A percentile compares a stretch with the other conserved stretches of the same genome.
phyloP scores from a whole-genome alignment of 108 stramenopile genomes.

The Nitzschia sp. region DNA sequence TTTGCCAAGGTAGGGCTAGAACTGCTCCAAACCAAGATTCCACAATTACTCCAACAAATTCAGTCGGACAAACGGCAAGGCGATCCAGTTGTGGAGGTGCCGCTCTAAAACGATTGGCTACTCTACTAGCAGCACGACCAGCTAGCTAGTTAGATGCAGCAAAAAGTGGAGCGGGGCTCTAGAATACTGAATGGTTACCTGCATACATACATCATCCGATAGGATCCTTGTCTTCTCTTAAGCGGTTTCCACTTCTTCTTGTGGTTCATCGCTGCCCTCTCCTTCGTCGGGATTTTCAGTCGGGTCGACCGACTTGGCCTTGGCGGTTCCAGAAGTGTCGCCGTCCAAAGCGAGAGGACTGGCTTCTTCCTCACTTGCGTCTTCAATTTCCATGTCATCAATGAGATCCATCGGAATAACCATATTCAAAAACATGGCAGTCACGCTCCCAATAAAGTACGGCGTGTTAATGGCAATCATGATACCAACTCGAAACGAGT shows the following conservation, averaged over 20 bases:
- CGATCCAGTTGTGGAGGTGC: conserved; percentile 67
- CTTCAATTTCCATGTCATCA: conserved; percentile 9
- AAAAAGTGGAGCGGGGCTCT: no score
- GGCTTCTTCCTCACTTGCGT: conserved; percentile 21
- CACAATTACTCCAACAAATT: conserved; percentile 13
- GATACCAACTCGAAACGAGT: conserved; percentile 22
- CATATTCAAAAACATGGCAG: conserved; percentile 27
- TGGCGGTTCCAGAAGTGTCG: background rate
- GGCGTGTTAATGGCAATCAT: conserved; percentile 36
- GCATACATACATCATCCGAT: no score
- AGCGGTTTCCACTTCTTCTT: no score
- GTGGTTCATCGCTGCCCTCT: no score
- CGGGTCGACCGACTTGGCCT: background rate
- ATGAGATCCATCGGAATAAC: conserved; percentile 24
- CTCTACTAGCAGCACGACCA: no score
- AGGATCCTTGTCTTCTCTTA: no score
- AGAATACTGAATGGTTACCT: no score
- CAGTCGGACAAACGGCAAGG: conserved; percentile 5
- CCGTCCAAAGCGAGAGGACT: background rate
- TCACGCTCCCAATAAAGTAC: conserved; percentile 30
- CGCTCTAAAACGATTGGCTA: no score
- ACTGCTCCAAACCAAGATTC: conserved; percentile 25
- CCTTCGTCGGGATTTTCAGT: background rate
- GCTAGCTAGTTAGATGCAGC: no score
- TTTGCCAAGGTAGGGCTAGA: conserved; percentile 32